Evolutionary conservation across 805 yeast species (phyloP).

Genomic region (Torulaspora gathmanii): DNA sequence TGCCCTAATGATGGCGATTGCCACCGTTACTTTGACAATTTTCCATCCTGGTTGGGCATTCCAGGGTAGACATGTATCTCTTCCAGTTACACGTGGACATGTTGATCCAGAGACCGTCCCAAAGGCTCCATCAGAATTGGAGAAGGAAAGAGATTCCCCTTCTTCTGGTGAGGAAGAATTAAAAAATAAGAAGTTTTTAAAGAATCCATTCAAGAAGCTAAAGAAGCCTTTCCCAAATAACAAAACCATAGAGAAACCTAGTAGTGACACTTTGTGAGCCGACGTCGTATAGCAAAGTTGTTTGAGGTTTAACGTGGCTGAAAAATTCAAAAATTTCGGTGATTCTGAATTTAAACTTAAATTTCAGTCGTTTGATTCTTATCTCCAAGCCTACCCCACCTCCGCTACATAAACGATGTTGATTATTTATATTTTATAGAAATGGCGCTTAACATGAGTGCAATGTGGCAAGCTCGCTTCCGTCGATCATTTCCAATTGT

Average conservation of each 20-base stretch:
- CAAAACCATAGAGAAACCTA: not conserved
- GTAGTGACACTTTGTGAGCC: constrained; percentile 40
- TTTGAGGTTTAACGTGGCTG: constrained; percentile 27
- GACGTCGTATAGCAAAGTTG: not conserved
- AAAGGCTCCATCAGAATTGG: constrained; percentile 2
- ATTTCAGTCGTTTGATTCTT: too few relatives aligned
- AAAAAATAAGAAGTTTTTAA: not conserved
- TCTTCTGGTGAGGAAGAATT: not conserved
- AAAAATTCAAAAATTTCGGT: too few relatives aligned
- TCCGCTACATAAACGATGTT: too few relatives aligned
- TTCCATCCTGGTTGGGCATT: constrained; percentile 63
- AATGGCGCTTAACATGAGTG: constrained; percentile 5
- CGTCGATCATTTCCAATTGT: constrained; percentile 10
- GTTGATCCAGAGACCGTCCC: constrained; percentile 15
- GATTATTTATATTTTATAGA: not conserved
- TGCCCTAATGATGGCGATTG: constrained; percentile 55
- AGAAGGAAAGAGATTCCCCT: constrained; percentile 42
- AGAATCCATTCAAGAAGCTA: not conserved
- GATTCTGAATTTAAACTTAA: too few relatives aligned
- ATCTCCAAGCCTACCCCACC: too few relatives aligned
- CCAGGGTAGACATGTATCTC: constrained; percentile 26
- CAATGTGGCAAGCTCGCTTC: constrained; percentile 10
- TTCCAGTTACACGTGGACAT: constrained; percentile 25
- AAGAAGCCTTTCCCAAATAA: not conserved
- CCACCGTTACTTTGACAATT: constrained; percentile 44